A percentile compares a stretch with the other conserved stretches of the same genome.
Conservation (phyloP, 108 stramenopile genomes). For the Stephanodiscus triporus region DNA sequence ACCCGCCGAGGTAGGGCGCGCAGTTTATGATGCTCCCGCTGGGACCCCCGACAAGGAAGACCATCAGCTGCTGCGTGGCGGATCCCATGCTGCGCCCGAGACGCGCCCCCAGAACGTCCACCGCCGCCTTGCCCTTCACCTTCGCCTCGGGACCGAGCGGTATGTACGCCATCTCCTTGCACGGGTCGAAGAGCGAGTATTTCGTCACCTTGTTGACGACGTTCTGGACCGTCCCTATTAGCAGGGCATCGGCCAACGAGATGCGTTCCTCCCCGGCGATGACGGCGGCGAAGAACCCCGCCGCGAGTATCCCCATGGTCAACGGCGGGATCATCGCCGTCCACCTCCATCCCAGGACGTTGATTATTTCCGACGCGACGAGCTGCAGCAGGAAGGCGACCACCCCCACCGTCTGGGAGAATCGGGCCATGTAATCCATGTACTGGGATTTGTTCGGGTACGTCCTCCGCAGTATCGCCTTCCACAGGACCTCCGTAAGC, state of each 20-base stretch:
- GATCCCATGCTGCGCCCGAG: slow-evolving; percentile 49
- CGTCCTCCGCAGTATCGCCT: slow-evolving; percentile 42
- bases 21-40: slow-evolving; percentile 52
- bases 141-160: slow-evolving; percentile 54
- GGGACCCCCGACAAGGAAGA: slow-evolving; percentile 40
- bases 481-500: slow-evolving; percentile 57
- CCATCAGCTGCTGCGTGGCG: slow-evolving; percentile 48
- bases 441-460: slow-evolving; percentile 46
- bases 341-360: slow-evolving; percentile 50
- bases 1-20: slow-evolving; percentile 43
- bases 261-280: slow-evolving; percentile 29
- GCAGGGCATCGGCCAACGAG: slow-evolving; percentile 45
- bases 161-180: slow-evolving; percentile 58
- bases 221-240: slow-evolving; percentile 52
- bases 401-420: slow-evolving; percentile 52
- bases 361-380: slow-evolving; percentile 49
- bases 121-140: slow-evolving; percentile 53
- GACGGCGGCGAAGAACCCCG: slow-evolving; percentile 5
- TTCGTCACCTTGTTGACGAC: slow-evolving; percentile 56
- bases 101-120: slow-evolving; percentile 55
- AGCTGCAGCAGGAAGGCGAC: slow-evolving; percentile 51
- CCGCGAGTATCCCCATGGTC: slow-evolving; percentile 46
- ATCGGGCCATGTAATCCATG: slow-evolving; percentile 55
- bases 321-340: slow-evolving; percentile 51
- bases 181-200: slow-evolving; percentile 55